Conservation (phyloP, 352 stramenopile genomes). For the Aphanomyces astaci region DNA sequence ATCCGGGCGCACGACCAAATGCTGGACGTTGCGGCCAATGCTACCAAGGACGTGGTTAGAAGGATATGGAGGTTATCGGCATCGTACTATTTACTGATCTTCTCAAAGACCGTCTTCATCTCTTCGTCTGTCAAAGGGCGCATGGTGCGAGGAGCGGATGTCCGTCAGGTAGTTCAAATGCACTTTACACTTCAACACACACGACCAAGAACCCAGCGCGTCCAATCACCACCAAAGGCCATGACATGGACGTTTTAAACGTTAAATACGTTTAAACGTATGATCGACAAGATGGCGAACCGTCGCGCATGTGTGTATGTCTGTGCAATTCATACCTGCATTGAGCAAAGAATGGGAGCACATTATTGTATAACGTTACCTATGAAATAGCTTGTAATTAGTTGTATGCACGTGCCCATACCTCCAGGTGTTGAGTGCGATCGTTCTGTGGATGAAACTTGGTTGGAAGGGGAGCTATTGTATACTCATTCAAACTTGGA, state of each 20-base stretch:
- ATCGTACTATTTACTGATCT: slow-evolving; percentile 95
- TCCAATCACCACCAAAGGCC: slow-evolving; percentile 8
- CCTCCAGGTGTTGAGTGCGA: no score
- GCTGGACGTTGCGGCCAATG: slow-evolving; percentile 95
- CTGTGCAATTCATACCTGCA: no score
- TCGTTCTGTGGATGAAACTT: no score
- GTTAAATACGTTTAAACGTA: slow-evolving; percentile 1
- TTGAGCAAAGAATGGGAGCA: no score
- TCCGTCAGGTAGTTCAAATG: slow-evolving; percentile 20
- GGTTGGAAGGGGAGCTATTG: no score
- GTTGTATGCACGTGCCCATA: no score
- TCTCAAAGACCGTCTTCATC: slow-evolving; percentile 96
- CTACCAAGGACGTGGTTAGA: slow-evolving; percentile 27
- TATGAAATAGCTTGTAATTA: no score
- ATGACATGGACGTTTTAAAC: not conserved
- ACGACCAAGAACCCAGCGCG: not conserved
- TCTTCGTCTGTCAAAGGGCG: slow-evolving; percentile 98
- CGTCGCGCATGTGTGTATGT: no score
- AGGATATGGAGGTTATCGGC: not conserved
- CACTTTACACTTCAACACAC: not conserved
- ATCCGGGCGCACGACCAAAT: slow-evolving; percentile 94
- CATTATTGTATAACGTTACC: no score
- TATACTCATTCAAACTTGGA: no score
- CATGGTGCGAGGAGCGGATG: slow-evolving; percentile 85
- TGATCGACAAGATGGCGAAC: no score